phyloP scores from a whole-genome alignment of 2,329 filamentous ascomycete genomes.

The Ophiostoma populinum region DNA sequence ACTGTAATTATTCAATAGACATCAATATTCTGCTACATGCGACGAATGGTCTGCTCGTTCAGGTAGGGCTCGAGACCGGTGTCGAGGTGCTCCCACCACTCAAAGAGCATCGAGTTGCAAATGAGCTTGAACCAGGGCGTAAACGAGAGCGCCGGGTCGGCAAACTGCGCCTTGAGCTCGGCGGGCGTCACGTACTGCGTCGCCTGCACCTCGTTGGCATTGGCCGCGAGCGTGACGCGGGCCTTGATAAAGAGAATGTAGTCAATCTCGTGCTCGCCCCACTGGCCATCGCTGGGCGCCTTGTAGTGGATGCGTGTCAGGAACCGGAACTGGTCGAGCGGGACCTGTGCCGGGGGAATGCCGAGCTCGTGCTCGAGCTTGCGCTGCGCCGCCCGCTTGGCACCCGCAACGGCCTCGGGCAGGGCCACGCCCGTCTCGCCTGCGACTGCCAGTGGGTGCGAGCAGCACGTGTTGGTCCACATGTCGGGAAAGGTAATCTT shows the following conservation, averaged over 20 bases:
- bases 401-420: slow-evolving; percentile 63
- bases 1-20: too few species aligned
- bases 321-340: slow-evolving; percentile 80
- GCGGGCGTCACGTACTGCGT: slow-evolving; percentile 70
- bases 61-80: slow-evolving; percentile 67
- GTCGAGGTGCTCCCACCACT: slow-evolving; percentile 88
- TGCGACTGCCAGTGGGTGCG: slow-evolving; percentile 81
- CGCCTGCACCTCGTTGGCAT: slow-evolving; percentile 76
- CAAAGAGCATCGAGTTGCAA: slow-evolving; percentile 90
- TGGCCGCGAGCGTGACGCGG: slow-evolving; percentile 67
- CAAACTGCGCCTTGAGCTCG: slow-evolving; percentile 71
- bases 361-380: slow-evolving; percentile 93
- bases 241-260: slow-evolving; percentile 98
- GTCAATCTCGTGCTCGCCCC: slow-evolving; percentile 99
- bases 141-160: slow-evolving; percentile 64
- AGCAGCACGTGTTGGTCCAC: slow-evolving; percentile 99
- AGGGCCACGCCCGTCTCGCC: slow-evolving; percentile 78
- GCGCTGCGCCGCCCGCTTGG: slow-evolving; percentile 79
- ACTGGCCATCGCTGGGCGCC: slow-evolving; percentile 89
- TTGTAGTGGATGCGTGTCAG: slow-evolving; percentile 96
- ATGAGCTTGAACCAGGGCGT: slow-evolving; percentile 99
- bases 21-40: too few species aligned
- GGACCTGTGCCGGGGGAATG: slow-evolving; percentile 77
- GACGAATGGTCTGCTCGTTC: slow-evolving; percentile 71
- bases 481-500: slow-evolving; percentile 99